phyloP scores from a whole-genome alignment of 108 stramenopile species.

The Fragilariopsis cylindrus region DNA sequence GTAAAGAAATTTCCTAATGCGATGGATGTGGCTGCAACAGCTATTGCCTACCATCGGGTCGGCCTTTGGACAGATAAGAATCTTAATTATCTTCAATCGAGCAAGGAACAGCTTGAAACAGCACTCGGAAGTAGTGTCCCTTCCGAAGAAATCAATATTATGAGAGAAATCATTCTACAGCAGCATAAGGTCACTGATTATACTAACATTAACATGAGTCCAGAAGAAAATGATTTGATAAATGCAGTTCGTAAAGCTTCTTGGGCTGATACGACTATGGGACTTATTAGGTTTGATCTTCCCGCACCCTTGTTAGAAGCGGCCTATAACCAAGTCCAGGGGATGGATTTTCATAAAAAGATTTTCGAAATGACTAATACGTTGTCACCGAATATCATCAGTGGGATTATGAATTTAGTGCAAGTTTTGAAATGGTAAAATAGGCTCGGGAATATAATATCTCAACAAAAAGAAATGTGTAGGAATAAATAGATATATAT shows the following conservation, averaged over 20 bases:
- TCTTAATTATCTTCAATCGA: constrained; percentile 46
- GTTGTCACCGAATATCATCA: not conserved
- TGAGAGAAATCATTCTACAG: constrained; percentile 35
- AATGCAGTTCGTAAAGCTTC: constrained; percentile 62
- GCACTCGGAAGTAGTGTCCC: constrained; percentile 11
- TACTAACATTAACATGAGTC: not conserved
- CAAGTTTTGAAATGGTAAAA: constrained; percentile 45
- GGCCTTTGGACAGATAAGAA: constrained; percentile 51
- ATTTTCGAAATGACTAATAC: constrained; percentile 5
- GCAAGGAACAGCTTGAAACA: constrained; percentile 22
- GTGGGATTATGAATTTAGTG: constrained; percentile 26
- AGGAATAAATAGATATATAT: too few relatives aligned
- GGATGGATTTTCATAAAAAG: constrained; percentile 43
- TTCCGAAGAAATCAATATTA: constrained; percentile 19
- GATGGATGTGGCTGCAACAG: constrained; percentile 43
- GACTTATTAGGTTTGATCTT: constrained; percentile 46
- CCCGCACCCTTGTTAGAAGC: constrained; percentile 39
- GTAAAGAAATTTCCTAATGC: constrained; percentile 23
- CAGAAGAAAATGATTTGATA: constrained; percentile 34
- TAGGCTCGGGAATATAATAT: not conserved
- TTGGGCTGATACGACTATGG: constrained; percentile 56
- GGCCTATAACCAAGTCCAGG: constrained; percentile 40
- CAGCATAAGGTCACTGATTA: constrained; percentile 47
- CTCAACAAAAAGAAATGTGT: too few relatives aligned
- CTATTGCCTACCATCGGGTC: constrained; percentile 50